These are phyloP conservation scores for Fusarium mangiferae DNA, from an alignment of 2,329 filamentous ascomycete genomes.

Conservation along the genomic window DNA sequence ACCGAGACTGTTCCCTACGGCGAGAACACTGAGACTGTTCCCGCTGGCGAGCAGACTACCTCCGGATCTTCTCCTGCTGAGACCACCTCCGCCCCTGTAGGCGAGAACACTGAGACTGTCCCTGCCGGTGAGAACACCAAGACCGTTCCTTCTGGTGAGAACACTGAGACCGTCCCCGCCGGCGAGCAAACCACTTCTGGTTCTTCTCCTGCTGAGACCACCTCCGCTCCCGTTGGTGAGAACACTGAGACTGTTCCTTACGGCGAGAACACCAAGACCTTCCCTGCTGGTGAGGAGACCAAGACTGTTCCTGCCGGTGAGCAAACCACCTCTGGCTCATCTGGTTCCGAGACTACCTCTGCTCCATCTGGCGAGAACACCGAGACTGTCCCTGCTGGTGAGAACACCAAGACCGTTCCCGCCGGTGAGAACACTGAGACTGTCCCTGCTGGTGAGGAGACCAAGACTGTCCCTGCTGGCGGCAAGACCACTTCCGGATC, in stretches of 20 bases:
- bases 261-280: conserved; percentile 18
- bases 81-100: conserved; percentile 48
- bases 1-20: conserved; percentile 44
- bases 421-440: conserved; percentile 12
- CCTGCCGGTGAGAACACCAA: neutral
- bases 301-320: conserved; percentile 18
- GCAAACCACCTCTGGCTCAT: neutral
- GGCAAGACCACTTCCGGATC: conserved; percentile 45
- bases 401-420: conserved; percentile 12
- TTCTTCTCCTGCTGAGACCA: conserved; percentile 59
- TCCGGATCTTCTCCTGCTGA: conserved; percentile 58
- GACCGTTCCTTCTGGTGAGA: neutral
- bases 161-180: conserved; percentile 15
- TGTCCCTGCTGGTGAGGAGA: conserved; percentile 15
- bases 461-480: conserved; percentile 20
- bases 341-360: conserved; percentile 52
- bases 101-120: conserved; percentile 26
- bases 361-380: conserved; percentile 59
- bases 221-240: conserved; percentile 44
- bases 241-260: conserved; percentile 13
- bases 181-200: conserved; percentile 39
- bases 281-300: conserved; percentile 53
- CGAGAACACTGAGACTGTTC: conserved; percentile 16
- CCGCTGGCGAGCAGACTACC: conserved; percentile 23
- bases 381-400: conserved; percentile 2